Conservation (phyloP, 768 basidiomycete genomes). For the Bullera alba region DNA sequence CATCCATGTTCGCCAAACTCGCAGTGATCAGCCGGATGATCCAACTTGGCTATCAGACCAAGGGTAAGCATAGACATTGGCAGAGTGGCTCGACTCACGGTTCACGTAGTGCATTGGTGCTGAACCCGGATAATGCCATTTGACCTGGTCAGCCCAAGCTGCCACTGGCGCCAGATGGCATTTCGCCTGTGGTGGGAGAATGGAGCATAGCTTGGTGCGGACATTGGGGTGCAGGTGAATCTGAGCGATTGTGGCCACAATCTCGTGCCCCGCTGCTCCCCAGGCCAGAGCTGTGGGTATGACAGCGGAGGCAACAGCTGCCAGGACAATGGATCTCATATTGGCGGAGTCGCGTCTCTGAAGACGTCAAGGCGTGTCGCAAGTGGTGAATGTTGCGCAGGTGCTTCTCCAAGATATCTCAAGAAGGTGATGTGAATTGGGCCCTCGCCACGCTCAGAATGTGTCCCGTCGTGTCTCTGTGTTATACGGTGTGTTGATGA, state of each 20-base stretch:
- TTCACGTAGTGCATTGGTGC: conserved; percentile 46
- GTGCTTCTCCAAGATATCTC: too few relatives aligned
- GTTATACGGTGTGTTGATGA: too few relatives aligned
- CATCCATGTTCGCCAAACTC: conserved; percentile 66
- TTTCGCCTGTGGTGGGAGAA: conserved; percentile 55
- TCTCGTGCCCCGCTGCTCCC: conserved; percentile 59
- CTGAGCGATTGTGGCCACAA: conserved; percentile 88
- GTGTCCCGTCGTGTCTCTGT: too few relatives aligned
- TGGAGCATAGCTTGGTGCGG: conserved; percentile 59
- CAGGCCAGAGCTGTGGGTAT: not conserved
- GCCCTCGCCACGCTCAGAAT: too few relatives aligned
- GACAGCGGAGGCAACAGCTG: not conserved
- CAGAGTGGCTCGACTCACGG: too few relatives aligned
- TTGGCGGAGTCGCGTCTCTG: too few relatives aligned
- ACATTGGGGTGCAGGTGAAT: conserved; percentile 74
- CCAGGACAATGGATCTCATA: not conserved
- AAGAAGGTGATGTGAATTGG: too few relatives aligned
- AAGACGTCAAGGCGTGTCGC: too few relatives aligned
- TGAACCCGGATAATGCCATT: conserved; percentile 45
- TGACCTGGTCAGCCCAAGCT: conserved; percentile 76
- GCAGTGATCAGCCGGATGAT: conserved; percentile 71
- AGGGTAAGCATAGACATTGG: too few relatives aligned
- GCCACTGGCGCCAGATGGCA: conserved; percentile 81
- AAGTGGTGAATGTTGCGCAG: too few relatives aligned
- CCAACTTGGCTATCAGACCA: conserved; percentile 51